A percentile compares a stretch with the other conserved stretches of the same genome.
These are phyloP conservation scores for Peronosclerospora sorghi DNA, from an alignment of 352 stramenopile genomes.

Conservation along the genomic window DNA sequence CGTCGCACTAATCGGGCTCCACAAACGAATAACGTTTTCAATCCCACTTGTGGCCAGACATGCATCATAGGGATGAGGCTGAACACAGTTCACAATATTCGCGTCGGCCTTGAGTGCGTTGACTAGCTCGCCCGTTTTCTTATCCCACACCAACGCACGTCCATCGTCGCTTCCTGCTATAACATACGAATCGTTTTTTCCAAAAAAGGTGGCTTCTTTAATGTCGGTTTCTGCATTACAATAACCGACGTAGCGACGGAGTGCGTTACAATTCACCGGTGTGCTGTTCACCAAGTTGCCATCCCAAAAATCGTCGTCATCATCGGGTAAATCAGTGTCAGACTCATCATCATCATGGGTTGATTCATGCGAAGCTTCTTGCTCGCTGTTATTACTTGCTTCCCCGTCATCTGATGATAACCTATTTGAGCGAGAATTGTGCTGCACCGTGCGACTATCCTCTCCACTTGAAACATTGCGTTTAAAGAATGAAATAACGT, in stretches of 20 bases:
- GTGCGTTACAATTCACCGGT: slow-evolving; percentile 47
- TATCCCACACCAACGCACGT: slow-evolving; percentile 79
- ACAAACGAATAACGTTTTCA: slow-evolving; percentile 72
- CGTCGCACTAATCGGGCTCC: slow-evolving; percentile 41
- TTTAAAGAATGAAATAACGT: slow-evolving; percentile 32
- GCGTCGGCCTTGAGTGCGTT: slow-evolving; percentile 75
- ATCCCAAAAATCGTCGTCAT: slow-evolving; percentile 47
- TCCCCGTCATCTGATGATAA: slow-evolving; percentile 20
- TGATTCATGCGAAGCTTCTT: slow-evolving; percentile 10
- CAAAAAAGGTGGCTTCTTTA: slow-evolving; percentile 85
- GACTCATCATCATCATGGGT: slow-evolving; percentile 2
- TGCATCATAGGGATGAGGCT: slow-evolving; percentile 62
- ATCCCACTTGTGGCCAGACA: slow-evolving; percentile 78
- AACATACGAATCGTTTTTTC: slow-evolving; percentile 76
- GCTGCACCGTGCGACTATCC: not conserved
- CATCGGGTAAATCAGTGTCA: slow-evolving; percentile 14
- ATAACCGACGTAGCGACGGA: slow-evolving; percentile 74
- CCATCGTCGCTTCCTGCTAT: slow-evolving; percentile 83
- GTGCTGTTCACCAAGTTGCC: slow-evolving; percentile 24
- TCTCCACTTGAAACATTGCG: not conserved
- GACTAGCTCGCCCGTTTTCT: slow-evolving; percentile 62
- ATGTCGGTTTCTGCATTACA: slow-evolving; percentile 87
- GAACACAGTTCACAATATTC: slow-evolving; percentile 86
- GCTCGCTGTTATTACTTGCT: slow-evolving; percentile 18
- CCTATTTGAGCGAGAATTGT: slow-evolving; percentile 4